Evolutionary conservation across 805 yeast genomes (phyloP), one percentile per base, ranked within the genome.

Genomic region (Barnettozyma populi): DNA sequence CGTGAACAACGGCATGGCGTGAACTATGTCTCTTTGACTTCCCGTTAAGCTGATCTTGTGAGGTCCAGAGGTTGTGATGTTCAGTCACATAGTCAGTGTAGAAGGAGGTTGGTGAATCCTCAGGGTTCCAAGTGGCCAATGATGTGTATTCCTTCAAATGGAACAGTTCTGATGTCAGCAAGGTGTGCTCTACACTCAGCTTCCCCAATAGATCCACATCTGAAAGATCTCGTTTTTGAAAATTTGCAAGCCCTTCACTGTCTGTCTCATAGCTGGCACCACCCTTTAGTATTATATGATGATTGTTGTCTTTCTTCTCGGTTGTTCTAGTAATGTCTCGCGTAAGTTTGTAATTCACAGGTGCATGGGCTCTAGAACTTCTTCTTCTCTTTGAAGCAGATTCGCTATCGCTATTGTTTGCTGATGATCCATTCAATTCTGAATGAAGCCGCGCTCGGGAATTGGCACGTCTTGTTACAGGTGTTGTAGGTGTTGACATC

Each of bases 121-220:
- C 56, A 0, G 90, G 90, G 52, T 82, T 76, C 76, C 82, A 85
- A 18, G 77, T 78, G 0, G 74, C 77, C 38, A 84, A 60, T 0
- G 87, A 79, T 19, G 80, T 78, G 59, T 75, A 84, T 54, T 81
- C 78, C 48, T 72, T 67, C 24, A 85, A 63, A 58, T 84, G 88
- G 55, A 79, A 84, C 18, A 84, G 64, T 57, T 85, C 90, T 51
- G 80, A 78, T 0, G 78, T 68, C 23, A 77, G 61, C 5, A 75
- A 45, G 44, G 76, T 77, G 60, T 77, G 78, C 35, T 72, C 65
- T 14, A 74, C 63, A 34, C 73, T 62, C 46, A 79, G 51, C 6
- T 73, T 68, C 1, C 76, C 74, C 48, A 80, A 53, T 39, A 62
- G 64, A 21, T 69, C 64, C 43, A 64, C 62, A 21, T 27, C 43